Evolutionary conservation across 495 filamentous ascomycete genomes (phyloP), one percentile per base, ranked within the genome.

Genomic region (Talaromyces liani): DNA sequence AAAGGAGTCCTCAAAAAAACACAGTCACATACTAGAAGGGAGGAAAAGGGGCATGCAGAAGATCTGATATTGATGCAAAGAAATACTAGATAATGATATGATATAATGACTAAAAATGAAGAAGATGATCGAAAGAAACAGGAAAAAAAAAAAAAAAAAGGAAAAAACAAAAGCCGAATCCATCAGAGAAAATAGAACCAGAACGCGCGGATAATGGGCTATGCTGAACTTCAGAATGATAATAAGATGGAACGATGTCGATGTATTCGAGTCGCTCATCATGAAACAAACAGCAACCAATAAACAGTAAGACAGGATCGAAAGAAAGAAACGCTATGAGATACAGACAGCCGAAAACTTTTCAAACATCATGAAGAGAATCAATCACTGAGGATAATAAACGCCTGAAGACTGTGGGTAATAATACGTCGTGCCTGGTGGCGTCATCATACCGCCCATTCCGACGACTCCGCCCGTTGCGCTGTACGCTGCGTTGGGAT

Each of bases 391-490:
- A 64, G 87, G 85, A 70, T 91, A 94, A 67, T 90, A 88, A 64
- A 87, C 81, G 4, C 69, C 68, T 20, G 73, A 76, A 7, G 79
- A 70, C 63, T 85, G 88, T 33, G 87, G 84, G 70, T 91, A 93
- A 69, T 90, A 94, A 73, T 90, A 94, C 74, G 67, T 89, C 79
- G 61, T 83, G 78, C 71, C 82, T 77, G 90, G 88, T 18, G 78
- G 79, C 7, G 89, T 87, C 79, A 92, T 88, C 88, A 93, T 92
- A 0, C 88, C 88, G 57, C 87, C 89, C 84, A 91, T 89, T 29
- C 84, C 88, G 55, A 88, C 83, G 59, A 87, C 82, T 16, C 84
- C 86, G 61, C 78, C 82, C 60, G 78, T 71, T 49, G 67, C 85
- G 31, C 81, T 73, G 63, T 85, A 81, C 8, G 82, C 70, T n/a